Evolutionary conservation across 371 early-diverging fungal genomes (phyloP), one percentile per base, ranked within the genome.

Genomic region (Vairimorpha necatrix): DNA sequence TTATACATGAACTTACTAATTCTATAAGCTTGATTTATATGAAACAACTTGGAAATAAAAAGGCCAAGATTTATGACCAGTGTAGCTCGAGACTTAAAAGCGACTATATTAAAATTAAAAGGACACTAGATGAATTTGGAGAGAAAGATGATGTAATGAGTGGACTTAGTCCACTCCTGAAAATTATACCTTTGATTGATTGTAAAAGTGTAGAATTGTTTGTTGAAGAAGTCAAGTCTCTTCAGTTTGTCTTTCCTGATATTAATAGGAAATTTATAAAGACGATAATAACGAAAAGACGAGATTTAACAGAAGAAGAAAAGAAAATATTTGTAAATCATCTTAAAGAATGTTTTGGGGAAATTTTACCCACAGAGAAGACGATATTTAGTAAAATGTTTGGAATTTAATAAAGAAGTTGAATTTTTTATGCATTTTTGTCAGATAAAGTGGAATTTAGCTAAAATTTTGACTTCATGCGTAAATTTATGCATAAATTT

Each of bases 181-280:
- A 76, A 48, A 67, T 83, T 4, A 72, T 73, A n/a, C 75, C 79
- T 20, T 42, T 85, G 18, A 61, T 80, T 11, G 74, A 76, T 13
- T 63, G 78, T 26, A 79, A 70, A 42, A 85, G 73, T 67, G 28
- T 48, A 9, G 80, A 80, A 56, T 36, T 85, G 16, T 79, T 78
- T 67, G 30, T 76, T 20, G 53, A 77, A 26, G 84, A 85, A 65
- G 67, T 83, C 14, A 80, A 79, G 67, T 36, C 68, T 36, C 38
- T 82, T 38, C 62, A 53, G 38, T 54, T 61, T 16, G 39, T 56
- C 30, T 74, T 69, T 63, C 69, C 69, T 2, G 80, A 78, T 61
- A 67, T 79, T 16, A 54, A 54, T 33, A 69, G 47, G 62, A 67
- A 68, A 18, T 69, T 72, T 39, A 63, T 81, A 39, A 77, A 69